Evolutionary conservation across 768 basidiomycete species (phyloP), one percentile per base, ranked within the genome.

Genomic region (Dioszegia aurantiaca): DNA sequence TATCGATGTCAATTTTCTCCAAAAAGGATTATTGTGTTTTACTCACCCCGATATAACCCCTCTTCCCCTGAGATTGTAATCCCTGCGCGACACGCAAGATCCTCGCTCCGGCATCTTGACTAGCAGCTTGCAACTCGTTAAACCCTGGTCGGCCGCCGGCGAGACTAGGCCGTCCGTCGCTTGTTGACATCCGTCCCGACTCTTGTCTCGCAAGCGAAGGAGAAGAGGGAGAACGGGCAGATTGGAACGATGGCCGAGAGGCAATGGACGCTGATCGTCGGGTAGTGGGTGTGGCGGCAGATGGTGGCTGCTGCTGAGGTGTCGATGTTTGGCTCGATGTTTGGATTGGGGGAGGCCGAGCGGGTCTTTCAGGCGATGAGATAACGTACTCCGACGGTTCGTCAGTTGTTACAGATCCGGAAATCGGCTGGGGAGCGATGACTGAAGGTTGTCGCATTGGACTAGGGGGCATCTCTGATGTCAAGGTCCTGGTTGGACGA

Each of bases 31-130:
- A 44, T 21, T 9, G 27, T 28, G 17, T 3, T 3, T 3, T 16
- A 72, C 71, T 70, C 41, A 78, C 77, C 4, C 89, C 92, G 27
- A 92, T 82, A 39, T 90, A 80, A 8, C 81, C 72, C 75, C 83
- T 86, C 78, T 87, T 90, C 37, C 88, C 89, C 64, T 86, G 85
- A 33, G 88, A 87, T 61, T 81, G 83, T 51, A 92, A 72, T 39
- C 79, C 77, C 16, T 82, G 81, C 1, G 91, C 90, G 0, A 83
- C 80, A 63, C 88, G 84, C 68, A 84, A 83, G 2, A 94, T 81
- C 57, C 84, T 84, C 3, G 85, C 83, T 11, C 92, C 92, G 0
- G 88, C 84, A 27, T 84, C 83, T 4, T 83, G 83, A 83, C 87
- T 87, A 4, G 89, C 76, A 1, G 80, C 79, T 62, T 84, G 83